Base-by-base conservation (phyloP, 129 eudicot genomes). In the Lactuca sativa region DNA sequence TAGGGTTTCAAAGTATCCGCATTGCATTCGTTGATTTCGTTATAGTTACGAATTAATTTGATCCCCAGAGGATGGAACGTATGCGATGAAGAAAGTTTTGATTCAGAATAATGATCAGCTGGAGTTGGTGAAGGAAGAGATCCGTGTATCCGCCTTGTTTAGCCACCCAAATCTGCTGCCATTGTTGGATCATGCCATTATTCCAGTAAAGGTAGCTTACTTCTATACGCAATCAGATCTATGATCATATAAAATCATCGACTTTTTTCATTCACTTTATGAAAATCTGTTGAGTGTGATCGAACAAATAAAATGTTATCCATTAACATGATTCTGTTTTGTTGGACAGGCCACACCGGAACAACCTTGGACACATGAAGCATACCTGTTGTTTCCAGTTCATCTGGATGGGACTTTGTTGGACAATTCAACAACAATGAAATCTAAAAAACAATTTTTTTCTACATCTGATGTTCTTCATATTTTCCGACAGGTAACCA, bases 21-120 rank as follows among this genome's bases (percentile, higher is more conserved):
- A 59, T 72, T 64, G 30, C 31, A 31, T 56, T 59, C 30, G 34
- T 34, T 67, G 36, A 48, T 77, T 62, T 43, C n/a, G 60, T 6
- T 17, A 13, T 68, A 3, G 38, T 13, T 38, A 31, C 6, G 59
- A 21, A 31, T 58, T 57, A 33, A 60, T 58, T 52, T 17, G 34
- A 52, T 56, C 41, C 82, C 86, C 78, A 92, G 98, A 82, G 73
- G 98, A 92, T 86, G 98, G 98, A 77, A 92, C 98, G 47, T 92
- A 92, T 79, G 98, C 98, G 40, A 89, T 92, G 98, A 92, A 89
- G 84, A 92, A 92, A 81, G 95, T 92, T 70, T 75, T 92, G 67
- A 89, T 92, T 70, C 98, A 92, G 73, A 92, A 81, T 69, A 79
- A 37, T 44, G 98, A 92, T 52, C 98, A 92, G 51, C 65, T 92